Percentiles rank a stretch among this genome's conserved stretches.
phyloP scores from a whole-genome alignment of 1,139 yeast genomes.

The Meyerozyma smithsonii region DNA sequence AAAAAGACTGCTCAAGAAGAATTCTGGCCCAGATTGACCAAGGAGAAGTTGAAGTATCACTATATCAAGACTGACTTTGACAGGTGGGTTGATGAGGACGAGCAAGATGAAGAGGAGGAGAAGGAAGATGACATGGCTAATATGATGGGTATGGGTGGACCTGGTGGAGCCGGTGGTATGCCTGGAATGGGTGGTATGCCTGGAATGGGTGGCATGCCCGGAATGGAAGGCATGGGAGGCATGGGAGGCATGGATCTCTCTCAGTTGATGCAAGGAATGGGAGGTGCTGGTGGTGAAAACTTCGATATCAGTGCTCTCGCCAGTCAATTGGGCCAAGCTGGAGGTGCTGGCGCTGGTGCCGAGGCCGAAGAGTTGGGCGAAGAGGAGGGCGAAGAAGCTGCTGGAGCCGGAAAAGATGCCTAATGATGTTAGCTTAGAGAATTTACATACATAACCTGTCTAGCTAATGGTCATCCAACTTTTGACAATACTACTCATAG shows the following conservation, averaged over 20 bases:
- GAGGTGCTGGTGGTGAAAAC: conserved; percentile 20
- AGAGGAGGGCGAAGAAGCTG: neutral
- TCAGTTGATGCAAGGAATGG: conserved; percentile 18
- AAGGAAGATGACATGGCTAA: conserved; percentile 34
- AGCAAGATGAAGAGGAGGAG: conserved; percentile 33
- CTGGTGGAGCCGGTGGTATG: conserved; percentile 21
- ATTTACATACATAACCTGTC: no score
- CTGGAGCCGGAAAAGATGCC: neutral
- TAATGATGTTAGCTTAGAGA: neutral
- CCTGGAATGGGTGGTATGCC: conserved; percentile 26
- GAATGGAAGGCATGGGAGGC: conserved; percentile 33
- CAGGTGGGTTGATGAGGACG: conserved; percentile 59
- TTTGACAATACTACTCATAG: neutral
- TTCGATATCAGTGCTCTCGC: conserved; percentile 17
- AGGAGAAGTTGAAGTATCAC: conserved; percentile 50
- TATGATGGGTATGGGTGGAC: conserved; percentile 24
- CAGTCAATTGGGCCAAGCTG: conserved; percentile 20
- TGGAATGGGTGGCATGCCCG: conserved; percentile 29
- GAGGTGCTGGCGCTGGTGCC: conserved; percentile 16
- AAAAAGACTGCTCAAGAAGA: conserved; percentile 66
- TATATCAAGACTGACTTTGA: conserved; percentile 93
- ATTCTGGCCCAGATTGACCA: conserved; percentile 28
- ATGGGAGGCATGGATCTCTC: conserved; percentile 22
- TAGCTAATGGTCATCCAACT: neutral
- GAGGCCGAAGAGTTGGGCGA: conserved; percentile 11